These are phyloP conservation scores for Paramecium bursaria DNA, from an alignment of 73 alveolate species.

Conservation along the genomic window DNA sequence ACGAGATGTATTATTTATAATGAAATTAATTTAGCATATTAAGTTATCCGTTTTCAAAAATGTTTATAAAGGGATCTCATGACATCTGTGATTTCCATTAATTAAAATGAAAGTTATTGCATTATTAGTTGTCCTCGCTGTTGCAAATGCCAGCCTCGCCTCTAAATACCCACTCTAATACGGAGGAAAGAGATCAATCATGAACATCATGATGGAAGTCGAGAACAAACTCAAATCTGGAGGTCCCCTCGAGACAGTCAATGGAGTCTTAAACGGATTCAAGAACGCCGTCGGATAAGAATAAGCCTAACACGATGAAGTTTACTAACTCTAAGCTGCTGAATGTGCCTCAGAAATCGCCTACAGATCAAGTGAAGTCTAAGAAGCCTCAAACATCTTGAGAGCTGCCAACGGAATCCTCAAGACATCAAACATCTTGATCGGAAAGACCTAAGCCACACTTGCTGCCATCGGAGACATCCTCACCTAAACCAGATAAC, in stretches of 20 bases:
- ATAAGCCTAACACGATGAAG: conserved; percentile 59
- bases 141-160: conserved; percentile 57
- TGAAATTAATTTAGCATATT: no score
- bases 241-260: conserved; percentile 57
- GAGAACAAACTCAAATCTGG: conserved; percentile 46
- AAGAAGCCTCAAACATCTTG: conserved; percentile 43
- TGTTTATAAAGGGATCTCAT: no score
- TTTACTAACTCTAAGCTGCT: conserved; percentile 32
- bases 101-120: no score
- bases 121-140: no score
- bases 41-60: no score
- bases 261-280: conserved; percentile 52
- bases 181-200: conserved; percentile 56
- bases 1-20: no score
- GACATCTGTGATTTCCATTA: no score
- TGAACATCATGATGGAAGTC: conserved; percentile 60
- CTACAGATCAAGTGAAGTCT: conserved; percentile 57
- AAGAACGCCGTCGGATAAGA: conserved; percentile 49
- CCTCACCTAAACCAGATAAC: conserved; percentile 29
- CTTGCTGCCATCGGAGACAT: conserved; percentile 43
- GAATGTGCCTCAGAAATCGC: conserved; percentile 57
- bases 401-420: conserved; percentile 59
- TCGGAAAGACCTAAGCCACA: conserved; percentile 52
- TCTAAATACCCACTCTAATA: conserved; percentile 41
- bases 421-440: conserved; percentile 55